Conservation (phyloP, 106 monocot genomes). For the Triglochin maritima region DNA sequence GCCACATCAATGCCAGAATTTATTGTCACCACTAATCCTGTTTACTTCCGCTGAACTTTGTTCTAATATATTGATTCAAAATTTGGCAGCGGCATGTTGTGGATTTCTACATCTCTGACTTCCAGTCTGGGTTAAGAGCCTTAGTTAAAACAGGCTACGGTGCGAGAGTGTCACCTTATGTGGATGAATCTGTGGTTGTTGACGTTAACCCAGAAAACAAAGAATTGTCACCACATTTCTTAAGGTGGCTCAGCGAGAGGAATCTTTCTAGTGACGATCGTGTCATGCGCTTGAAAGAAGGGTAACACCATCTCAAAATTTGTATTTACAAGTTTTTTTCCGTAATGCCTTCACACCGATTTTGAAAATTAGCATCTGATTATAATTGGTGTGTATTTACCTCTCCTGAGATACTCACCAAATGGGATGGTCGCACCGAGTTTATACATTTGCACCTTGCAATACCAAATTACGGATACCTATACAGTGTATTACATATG, state of each 20-base stretch:
- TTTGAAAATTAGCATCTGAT: too few species aligned
- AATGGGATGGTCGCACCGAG: too few species aligned
- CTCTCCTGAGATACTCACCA: too few species aligned
- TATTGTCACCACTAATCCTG: too few species aligned
- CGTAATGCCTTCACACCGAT: too few species aligned
- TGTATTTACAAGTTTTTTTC: too few species aligned
- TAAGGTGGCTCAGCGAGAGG: slow-evolving; percentile 56
- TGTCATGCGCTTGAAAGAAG: slow-evolving; percentile 74
- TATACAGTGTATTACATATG: too few species aligned
- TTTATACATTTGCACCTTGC: too few species aligned
- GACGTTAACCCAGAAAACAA: slow-evolving; percentile 53
- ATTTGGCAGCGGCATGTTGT: slow-evolving; percentile 62
- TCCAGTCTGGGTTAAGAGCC: slow-evolving; percentile 67
- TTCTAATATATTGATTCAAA: neutral
- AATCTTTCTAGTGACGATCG: slow-evolving; percentile 65
- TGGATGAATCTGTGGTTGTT: slow-evolving; percentile 49
- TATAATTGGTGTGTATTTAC: too few species aligned
- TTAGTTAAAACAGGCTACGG: slow-evolving; percentile 73
- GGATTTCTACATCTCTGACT: slow-evolving; percentile 83
- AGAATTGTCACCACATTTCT: slow-evolving; percentile 50
- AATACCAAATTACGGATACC: too few species aligned
- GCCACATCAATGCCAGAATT: too few species aligned
- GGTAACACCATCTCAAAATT: slow-evolving; percentile 21
- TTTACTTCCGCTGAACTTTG: too few species aligned
- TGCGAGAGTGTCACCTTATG: slow-evolving; percentile 52